Base-by-base conservation (phyloP, 306 rosid species). In the Dalbergia cochinchinensis region DNA sequence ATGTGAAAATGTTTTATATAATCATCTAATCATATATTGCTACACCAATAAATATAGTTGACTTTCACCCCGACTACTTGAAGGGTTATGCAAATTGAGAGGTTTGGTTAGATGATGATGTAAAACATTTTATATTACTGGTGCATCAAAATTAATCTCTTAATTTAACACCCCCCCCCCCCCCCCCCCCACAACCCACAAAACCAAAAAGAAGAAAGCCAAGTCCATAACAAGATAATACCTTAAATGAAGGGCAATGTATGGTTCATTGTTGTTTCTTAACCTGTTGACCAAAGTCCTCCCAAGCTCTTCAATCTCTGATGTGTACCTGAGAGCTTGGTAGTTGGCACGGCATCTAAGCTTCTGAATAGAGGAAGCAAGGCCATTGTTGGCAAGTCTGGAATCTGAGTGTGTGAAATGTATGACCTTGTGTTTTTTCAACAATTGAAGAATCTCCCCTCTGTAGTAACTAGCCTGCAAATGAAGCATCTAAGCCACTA, bases 401-500 rank as follows among this genome's bases (percentile, higher is more conserved):
- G 99, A 93, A 88, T 96, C 99, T 0, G 98, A 76, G 79, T 96
- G 99, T 14, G 98, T 91, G 12, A 96, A 92, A 51, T 84, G 85
- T 2, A 96, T 11, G 70, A 93, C 90, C 77, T 96, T 93, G 35
- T 90, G 88, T 54, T 77, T 71, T 85, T 88, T 93, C 72, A 96
- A 77, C 84, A 93, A 53, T 2, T 92, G 86, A 15, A 89, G 80
- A 87, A 96, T 87, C 90, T 96, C 99, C 0, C 82, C 76, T 82
- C 98, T 87, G 85, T 96, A 96, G 85, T 96, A 96, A 78, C 97
- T 88, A 77, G 96, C 93, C 99, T 96, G 96, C 86, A 89, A 69
- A 78, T 47, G 65, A 83, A 82, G 41, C 73, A 78, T 70, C 76
- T 66, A 48, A 91, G 88, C 81, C 50, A 59, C 71, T 63, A n/a